These are phyloP conservation scores for Chaetomium globosum DNA, from an alignment of 2,329 filamentous ascomycete species.

Conservation along the genomic window DNA sequence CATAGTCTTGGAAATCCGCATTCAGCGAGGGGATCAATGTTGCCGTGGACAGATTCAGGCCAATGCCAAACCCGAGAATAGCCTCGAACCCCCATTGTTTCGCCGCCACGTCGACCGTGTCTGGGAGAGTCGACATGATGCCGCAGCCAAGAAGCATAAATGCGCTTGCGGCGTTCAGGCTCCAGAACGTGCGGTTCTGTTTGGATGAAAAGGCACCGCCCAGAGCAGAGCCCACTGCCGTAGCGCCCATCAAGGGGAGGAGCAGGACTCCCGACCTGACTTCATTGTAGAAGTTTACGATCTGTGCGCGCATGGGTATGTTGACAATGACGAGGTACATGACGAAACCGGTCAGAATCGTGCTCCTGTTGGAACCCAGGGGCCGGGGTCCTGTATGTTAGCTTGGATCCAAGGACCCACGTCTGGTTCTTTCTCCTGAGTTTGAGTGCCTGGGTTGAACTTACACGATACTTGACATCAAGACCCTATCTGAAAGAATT, in stretches of 20 bases:
- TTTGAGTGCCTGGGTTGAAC: background rate
- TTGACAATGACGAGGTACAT: constrained; percentile 34
- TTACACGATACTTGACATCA: constrained; percentile 31
- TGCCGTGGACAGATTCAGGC: constrained; percentile 29
- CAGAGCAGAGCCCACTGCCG: constrained; percentile 30
- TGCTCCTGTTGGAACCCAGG: constrained; percentile 15
- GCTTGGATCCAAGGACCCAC: too few species aligned
- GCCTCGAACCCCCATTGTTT: constrained; percentile 33
- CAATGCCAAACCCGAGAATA: constrained; percentile 28
- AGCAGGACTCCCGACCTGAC: constrained; percentile 35
- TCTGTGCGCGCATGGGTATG: constrained; percentile 35
- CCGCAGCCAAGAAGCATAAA: background rate
- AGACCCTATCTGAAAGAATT: constrained; percentile 28
- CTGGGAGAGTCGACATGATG: constrained; percentile 1
- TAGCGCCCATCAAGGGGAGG: constrained; percentile 35
- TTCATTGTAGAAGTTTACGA: constrained; percentile 34
- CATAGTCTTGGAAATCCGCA: constrained; percentile 34
- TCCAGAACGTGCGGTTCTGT: background rate
- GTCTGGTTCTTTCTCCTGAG: too few species aligned
- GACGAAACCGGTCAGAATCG: constrained; percentile 33
- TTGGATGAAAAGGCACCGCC: constrained; percentile 24
- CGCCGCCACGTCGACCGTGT: constrained; percentile 10
- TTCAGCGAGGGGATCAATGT: constrained; percentile 34
- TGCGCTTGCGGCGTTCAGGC: background rate
- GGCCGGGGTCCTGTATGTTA: too few species aligned